These are phyloP conservation scores for Boletus speciosus DNA, from an alignment of 768 basidiomycete genomes.

Conservation along the genomic window DNA sequence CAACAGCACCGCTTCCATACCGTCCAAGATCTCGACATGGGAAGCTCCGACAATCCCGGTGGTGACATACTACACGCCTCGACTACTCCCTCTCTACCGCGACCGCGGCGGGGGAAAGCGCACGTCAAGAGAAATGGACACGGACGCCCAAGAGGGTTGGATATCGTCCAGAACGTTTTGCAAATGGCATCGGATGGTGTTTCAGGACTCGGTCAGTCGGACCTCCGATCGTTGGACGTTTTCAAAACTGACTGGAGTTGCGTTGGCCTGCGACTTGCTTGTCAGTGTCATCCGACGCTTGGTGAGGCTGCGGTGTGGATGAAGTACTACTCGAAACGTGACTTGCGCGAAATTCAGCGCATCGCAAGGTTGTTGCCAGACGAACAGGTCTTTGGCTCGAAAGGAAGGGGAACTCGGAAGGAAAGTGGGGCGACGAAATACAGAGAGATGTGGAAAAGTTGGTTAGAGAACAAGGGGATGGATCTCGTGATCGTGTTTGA, in stretches of 20 bases:
- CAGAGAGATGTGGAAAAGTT: conserved; percentile 36
- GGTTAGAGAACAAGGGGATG: conserved; percentile 35
- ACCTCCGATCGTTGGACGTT: not conserved
- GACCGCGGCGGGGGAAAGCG: conserved; percentile 3
- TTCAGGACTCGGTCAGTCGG: conserved; percentile 37
- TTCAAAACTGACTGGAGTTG: not conserved
- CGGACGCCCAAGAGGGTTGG: conserved; percentile 22
- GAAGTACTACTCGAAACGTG: conserved; percentile 36
- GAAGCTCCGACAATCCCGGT: conserved; percentile 13
- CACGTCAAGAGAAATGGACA: conserved; percentile 1
- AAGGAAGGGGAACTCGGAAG: not conserved
- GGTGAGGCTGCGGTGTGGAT: conserved; percentile 33
- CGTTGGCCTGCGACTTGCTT: not conserved
- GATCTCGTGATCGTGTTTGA: conserved; percentile 36
- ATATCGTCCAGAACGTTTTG: conserved; percentile 37
- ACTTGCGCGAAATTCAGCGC: conserved; percentile 38
- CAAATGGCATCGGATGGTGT: conserved; percentile 49
- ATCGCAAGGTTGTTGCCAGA: conserved; percentile 41
- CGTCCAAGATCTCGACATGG: not conserved
- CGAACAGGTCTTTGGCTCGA: conserved; percentile 32
- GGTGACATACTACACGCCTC: conserved; percentile 35
- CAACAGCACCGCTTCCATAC: conserved; percentile 1
- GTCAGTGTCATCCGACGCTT: conserved; percentile 36
- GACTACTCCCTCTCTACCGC: conserved; percentile 40
- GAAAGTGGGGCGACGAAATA: conserved; percentile 28